Evolutionary conservation across 495 filamentous ascomycete genomes (phyloP), one percentile per base, ranked within the genome.

Genomic region (Penicillium verhagenii): DNA sequence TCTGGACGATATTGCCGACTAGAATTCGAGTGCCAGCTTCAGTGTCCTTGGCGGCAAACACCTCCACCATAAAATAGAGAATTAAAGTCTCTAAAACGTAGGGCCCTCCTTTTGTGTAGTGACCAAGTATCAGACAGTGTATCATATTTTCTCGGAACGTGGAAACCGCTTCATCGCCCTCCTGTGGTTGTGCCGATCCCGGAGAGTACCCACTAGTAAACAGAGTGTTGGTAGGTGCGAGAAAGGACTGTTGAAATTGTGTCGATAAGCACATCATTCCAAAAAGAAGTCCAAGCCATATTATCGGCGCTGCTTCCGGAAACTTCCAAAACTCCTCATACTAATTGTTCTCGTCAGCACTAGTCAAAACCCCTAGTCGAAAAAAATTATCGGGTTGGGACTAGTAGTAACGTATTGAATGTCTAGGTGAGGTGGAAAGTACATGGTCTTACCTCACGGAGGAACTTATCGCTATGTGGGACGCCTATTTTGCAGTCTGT

Each of bases 251-350:
- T n/a, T 11, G 31, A 16, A 13, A n/a, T 33, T 31, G 6, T 6
- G 31, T 28, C 6, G 48, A 35, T 16, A 55, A 42, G 18, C 35
- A 39, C 20, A 68, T 50, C 4, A 63, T 53, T 33, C 58, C 49
- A 39, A 52, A 70, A n/a, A 72, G 40, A 0, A 72, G 56, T 14
- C 64, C 65, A 10, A 75, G 51, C 75, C 74, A 84, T 11, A 72
- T 59, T 18, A 77, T 37, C 13, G 73, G 60, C 6, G 67, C 61
- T 13, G 35, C 53, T 6, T 58, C 13, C 16, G 75, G 75, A 40
- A 78, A 54, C 37, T 66, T 58, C 66, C 75, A 79, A 55, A 82
- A 84, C 11, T 64, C 59, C 50, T 66, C 69, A 45, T 82, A 84
- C 70, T 82, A n/a, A n/a, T n/a, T n/a, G n/a, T n/a, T n/a, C n/a